A percentile compares a stretch with the other conserved stretches of the same genome.
phyloP scores from a whole-genome alignment of 371 early-diverging fungal genomes.

The Mucor lusitanicus region DNA sequence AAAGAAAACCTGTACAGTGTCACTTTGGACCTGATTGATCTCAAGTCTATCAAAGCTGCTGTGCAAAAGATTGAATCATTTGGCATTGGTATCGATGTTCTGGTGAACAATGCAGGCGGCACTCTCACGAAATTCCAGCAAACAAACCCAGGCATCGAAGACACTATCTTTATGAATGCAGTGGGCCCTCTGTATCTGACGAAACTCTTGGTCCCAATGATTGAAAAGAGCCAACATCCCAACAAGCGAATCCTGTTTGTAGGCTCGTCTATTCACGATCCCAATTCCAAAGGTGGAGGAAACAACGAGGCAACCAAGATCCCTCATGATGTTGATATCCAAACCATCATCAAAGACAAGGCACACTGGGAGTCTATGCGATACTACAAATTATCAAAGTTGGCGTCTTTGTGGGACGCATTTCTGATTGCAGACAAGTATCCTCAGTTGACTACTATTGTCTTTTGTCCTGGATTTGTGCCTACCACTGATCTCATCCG shows the following conservation, averaged over 20 bases:
- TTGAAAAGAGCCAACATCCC: constrained; percentile 19
- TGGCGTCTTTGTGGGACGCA: constrained; percentile 22
- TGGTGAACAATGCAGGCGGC: constrained; percentile 42
- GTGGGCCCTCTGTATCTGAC: constrained; percentile 43
- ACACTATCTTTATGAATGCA: constrained; percentile 37
- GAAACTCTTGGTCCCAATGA: constrained; percentile 20
- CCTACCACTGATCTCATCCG: constrained; percentile 40
- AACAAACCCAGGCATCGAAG: constrained; percentile 21
- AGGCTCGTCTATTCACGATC: constrained; percentile 39
- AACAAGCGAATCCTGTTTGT: constrained; percentile 34
- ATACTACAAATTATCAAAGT: constrained; percentile 46
- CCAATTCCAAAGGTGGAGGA: constrained; percentile 23
- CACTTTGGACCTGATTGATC: constrained; percentile 27
- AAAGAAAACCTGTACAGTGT: constrained; percentile 16
- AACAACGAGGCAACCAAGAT: constrained; percentile 2
- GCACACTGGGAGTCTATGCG: constrained; percentile 29
- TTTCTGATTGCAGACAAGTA: constrained; percentile 15
- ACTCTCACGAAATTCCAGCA: constrained; percentile 9
- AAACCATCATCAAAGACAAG: constrained; percentile 26
- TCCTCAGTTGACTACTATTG: constrained; percentile 15
- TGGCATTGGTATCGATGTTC: constrained; percentile 22
- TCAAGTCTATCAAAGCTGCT: constrained; percentile 27
- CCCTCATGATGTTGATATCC: constrained; percentile 21
- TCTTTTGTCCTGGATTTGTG: constrained; percentile 49
- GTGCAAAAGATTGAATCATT: constrained; percentile 18